phyloP scores from a whole-genome alignment of 1,284 basidiomycete genomes.

The Ceratobasidium sp. region DNA sequence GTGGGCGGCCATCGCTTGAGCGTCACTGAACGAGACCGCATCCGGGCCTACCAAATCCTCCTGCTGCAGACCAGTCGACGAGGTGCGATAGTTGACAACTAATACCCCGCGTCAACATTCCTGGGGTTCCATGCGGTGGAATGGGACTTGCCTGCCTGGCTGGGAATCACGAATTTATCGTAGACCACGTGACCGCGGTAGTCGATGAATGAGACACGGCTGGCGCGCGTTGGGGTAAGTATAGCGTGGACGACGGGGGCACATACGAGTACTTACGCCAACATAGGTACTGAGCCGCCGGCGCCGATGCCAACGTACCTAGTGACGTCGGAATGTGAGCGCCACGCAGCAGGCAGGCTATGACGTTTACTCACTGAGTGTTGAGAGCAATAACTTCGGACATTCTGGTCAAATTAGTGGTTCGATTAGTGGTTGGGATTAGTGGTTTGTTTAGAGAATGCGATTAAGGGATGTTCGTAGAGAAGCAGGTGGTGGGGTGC shows the following conservation, averaged over 20 bases:
- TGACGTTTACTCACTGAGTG: slow-evolving; percentile 41
- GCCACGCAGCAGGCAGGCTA: slow-evolving; percentile 23
- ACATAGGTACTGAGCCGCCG: slow-evolving; percentile 44
- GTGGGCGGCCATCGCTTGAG: slow-evolving; percentile 67
- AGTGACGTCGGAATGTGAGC: slow-evolving; percentile 15
- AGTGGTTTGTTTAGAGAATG: too few species aligned
- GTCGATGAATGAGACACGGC: slow-evolving; percentile 53
- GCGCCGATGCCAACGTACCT: slow-evolving; percentile 42
- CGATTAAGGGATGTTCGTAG: neutral
- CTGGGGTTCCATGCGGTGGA: slow-evolving; percentile 24
- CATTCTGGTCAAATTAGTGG: slow-evolving; percentile 22
- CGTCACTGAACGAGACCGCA: slow-evolving; percentile 61
- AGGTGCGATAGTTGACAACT: slow-evolving; percentile 74
- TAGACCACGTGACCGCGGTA: slow-evolving; percentile 59
- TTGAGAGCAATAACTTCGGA: slow-evolving; percentile 38
- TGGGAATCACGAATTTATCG: slow-evolving; percentile 62
- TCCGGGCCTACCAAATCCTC: slow-evolving; percentile 43
- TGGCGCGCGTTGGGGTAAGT: slow-evolving; percentile 22
- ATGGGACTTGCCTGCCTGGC: slow-evolving; percentile 51
- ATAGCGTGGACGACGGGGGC: neutral
- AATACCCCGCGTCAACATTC: slow-evolving; percentile 46
- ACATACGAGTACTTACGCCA: slow-evolving; percentile 42
- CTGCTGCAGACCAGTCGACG: slow-evolving; percentile 66
- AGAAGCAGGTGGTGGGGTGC: neutral
- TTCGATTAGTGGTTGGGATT: too few species aligned